Evolutionary conservation across 2,329 filamentous ascomycete species (phyloP).

Genomic region (Capronia americana): DNA sequence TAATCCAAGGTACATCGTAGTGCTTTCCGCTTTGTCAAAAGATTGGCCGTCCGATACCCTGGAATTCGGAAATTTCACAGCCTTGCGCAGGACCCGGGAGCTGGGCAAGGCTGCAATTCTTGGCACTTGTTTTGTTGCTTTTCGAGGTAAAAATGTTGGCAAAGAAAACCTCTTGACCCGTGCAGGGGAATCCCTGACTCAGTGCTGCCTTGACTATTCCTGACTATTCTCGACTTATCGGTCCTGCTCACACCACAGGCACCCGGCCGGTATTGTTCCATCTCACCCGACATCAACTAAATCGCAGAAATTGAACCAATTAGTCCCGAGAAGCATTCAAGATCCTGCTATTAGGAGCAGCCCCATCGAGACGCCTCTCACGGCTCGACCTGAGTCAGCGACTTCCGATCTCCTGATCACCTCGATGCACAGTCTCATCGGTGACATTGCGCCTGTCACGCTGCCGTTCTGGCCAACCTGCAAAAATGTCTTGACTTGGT

Average conservation of each 20-base stretch:
- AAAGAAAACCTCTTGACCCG: background rate
- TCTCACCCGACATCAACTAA: background rate
- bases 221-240: background rate
- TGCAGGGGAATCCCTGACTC: background rate
- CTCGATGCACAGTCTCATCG: constrained; percentile 14
- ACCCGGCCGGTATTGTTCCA: background rate
- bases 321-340: background rate
- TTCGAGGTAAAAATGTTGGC: background rate
- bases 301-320: background rate
- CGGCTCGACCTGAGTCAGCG: background rate
- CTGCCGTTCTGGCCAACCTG: constrained; percentile 59
- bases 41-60: background rate
- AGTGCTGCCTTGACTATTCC: background rate
- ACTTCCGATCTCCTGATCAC: background rate
- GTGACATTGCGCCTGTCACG: constrained; percentile 44
- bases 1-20: too few relatives aligned
- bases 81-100: background rate
- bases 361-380: background rate
- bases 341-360: background rate
- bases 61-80: background rate
- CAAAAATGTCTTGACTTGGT: constrained; percentile 64
- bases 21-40: background rate
- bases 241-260: background rate
- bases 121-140: background rate
- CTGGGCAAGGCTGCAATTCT: background rate